Evolutionary conservation across 768 basidiomycete species (phyloP), one percentile per base, ranked within the genome.

Genomic region (Russula vinacea): DNA sequence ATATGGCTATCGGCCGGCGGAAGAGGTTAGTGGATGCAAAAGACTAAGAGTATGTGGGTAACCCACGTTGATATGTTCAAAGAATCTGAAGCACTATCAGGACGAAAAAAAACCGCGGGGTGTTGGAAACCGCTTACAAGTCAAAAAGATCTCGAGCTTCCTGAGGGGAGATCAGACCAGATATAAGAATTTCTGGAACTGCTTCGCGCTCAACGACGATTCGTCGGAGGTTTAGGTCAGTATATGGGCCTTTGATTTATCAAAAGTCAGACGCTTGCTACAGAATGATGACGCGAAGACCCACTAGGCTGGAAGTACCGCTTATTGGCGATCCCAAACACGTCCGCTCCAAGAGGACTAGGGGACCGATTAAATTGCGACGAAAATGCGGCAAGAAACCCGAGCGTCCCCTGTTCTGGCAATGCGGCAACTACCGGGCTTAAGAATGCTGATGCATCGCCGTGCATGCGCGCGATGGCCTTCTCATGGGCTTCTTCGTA

Each of bases 51-150:
- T 47, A 42, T 22, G 37, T n/a, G 49, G 19, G 16, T n/a, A n/a
- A 71, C 78, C 58, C 69, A 81, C 82, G 70, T 86, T 81, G 51
- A 86, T 78, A 67, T 77, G 78, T 24, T 80, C 76, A 69, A 84
- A 85, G 70, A 79, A 85, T 66, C 82, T 83, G 24, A 60, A 50
- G 44, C 10, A 1, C 52, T 37, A 24, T 56, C 37, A 69, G 50
- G 56, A 62, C 44, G 35, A 19, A 49, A 19, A 29, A 29, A 16
- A 42, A n/a, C 8, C 1, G 33, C 6, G 40, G 11, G 11, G 55
- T 26, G 4, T 32, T 45, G 6, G n/a, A 45, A 50, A 44, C 56
- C 5, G 70, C 74, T 58, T 56, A 74, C 74, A 74, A 59, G 14
- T 75, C 66, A 63, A 75, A 75, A 22, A 75, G 52, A 3, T 67